These are phyloP conservation scores for Phyllosticta capitalensis DNA, from an alignment of 2,329 filamentous ascomycete genomes.

Conservation along the genomic window DNA sequence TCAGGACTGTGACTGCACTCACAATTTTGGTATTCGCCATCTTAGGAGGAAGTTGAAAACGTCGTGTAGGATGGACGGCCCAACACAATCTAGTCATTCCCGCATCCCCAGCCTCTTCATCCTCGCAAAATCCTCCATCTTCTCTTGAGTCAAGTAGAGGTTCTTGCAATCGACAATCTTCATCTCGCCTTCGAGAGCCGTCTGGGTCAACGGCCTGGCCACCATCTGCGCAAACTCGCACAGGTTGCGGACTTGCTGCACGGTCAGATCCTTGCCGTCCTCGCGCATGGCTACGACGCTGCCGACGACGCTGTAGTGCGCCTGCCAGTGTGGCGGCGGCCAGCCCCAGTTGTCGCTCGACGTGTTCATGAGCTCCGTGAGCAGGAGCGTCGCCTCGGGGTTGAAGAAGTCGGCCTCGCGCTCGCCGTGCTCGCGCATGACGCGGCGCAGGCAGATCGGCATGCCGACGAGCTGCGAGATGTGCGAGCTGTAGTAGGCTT, in stretches of 20 bases:
- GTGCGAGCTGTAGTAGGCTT: not conserved
- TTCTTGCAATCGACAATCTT: not conserved
- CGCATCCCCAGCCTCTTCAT: not conserved
- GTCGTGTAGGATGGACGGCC: too few species aligned
- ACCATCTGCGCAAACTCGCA: not conserved
- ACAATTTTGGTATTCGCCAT: too few species aligned
- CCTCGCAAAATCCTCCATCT: not conserved
- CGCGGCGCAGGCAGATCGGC: not conserved
- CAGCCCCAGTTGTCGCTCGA: not conserved
- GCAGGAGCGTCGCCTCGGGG: not conserved
- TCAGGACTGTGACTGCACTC: too few species aligned
- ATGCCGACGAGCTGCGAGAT: not conserved
- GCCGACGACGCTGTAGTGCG: not conserved
- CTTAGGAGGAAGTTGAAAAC: too few species aligned
- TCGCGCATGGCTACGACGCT: slow-evolving; percentile 5
- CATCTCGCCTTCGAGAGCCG: not conserved
- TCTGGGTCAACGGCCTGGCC: not conserved
- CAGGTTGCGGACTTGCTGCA: not conserved
- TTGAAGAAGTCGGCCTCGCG: not conserved
- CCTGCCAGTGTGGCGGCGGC: not conserved
- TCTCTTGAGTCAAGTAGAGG: not conserved
- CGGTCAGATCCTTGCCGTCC: slow-evolving; percentile 1
- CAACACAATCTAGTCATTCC: not conserved
- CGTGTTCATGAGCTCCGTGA: not conserved
- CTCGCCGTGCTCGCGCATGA: slow-evolving; percentile 1